Percentiles rank a stretch among this genome's conserved stretches.
Evolutionary conservation across 2,329 filamentous ascomycete genomes (phyloP).

Genomic region (Trichoderma guizhouense): DNA sequence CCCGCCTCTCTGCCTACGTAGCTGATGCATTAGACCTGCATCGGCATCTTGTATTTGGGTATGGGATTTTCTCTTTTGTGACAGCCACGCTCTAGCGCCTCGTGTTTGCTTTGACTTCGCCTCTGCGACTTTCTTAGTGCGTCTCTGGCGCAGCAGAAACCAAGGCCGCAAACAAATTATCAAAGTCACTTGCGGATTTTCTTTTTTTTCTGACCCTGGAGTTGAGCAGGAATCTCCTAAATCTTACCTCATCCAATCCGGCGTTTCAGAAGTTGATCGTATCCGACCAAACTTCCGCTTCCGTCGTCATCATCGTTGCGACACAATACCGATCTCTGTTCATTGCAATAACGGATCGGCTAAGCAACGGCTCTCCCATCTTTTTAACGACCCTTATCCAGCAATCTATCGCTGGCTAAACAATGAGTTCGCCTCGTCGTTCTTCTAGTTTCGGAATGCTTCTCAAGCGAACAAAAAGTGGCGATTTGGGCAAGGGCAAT

Average conservation of each 20-base stretch:
- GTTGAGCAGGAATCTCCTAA: neutral
- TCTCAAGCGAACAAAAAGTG: conserved; percentile 65
- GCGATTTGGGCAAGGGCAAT: conserved; percentile 57
- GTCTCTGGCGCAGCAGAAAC: neutral
- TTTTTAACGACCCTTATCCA: neutral
- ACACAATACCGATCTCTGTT: neutral
- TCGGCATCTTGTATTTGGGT: conserved; percentile 13
- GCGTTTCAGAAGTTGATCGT: neutral
- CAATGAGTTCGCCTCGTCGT: conserved; percentile 33
- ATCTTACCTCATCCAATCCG: neutral
- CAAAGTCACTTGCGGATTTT: neutral
- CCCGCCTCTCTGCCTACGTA: conserved; percentile 16
- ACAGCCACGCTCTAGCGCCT: neutral
- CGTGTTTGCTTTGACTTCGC: neutral
- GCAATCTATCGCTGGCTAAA: neutral
- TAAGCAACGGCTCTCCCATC: neutral
- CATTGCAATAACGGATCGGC: neutral
- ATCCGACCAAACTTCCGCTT: neutral
- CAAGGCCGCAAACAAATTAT: neutral
- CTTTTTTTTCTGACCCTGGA: neutral
- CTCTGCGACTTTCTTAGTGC: neutral
- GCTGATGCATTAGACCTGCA: conserved; percentile 15
- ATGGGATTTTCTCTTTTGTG: neutral
- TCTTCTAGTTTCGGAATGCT: conserved; percentile 54
- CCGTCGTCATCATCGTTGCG: neutral